Evolutionary conservation across 1,139 yeast genomes (phyloP).

Genomic region (Saccharomyces hybrid): DNA sequence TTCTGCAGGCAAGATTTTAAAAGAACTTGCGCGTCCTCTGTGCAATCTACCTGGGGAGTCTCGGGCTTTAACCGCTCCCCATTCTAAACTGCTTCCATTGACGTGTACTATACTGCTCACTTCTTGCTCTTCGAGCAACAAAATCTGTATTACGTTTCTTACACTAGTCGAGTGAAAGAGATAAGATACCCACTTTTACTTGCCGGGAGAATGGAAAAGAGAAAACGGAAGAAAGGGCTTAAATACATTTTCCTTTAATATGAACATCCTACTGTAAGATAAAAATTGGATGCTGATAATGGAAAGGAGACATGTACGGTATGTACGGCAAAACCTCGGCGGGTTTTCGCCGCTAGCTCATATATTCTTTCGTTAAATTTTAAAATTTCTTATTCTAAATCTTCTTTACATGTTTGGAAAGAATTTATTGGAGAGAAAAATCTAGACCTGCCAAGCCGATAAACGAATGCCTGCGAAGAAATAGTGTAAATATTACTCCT

Average conservation of each 20-base stretch:
- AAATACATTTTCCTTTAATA: not conserved
- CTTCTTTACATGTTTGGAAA: not conserved
- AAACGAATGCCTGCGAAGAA: not conserved
- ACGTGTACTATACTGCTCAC: not conserved
- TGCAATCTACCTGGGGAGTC: not conserved
- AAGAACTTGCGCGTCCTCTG: not conserved
- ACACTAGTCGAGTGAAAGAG: not conserved
- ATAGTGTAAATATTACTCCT: not conserved
- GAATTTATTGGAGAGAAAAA: not conserved
- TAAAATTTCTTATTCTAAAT: not conserved
- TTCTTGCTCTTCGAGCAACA: not conserved
- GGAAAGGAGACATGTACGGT: not conserved
- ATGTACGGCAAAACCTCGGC: not conserved
- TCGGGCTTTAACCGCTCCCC: not conserved
- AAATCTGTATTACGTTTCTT: not conserved
- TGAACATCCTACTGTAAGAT: not conserved
- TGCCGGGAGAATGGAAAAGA: not conserved
- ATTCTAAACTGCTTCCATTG: not conserved
- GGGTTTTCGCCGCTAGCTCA: not conserved
- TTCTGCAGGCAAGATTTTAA: not conserved
- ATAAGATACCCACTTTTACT: not conserved
- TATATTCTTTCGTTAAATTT: not conserved
- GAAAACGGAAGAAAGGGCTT: not conserved
- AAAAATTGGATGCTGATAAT: not conserved
- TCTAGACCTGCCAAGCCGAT: conserved; percentile 1